A percentile compares a stretch with the other conserved stretches of the same genome.
These are phyloP conservation scores for Carpinus fangiana DNA, from an alignment of 306 rosid species.

Conservation along the genomic window DNA sequence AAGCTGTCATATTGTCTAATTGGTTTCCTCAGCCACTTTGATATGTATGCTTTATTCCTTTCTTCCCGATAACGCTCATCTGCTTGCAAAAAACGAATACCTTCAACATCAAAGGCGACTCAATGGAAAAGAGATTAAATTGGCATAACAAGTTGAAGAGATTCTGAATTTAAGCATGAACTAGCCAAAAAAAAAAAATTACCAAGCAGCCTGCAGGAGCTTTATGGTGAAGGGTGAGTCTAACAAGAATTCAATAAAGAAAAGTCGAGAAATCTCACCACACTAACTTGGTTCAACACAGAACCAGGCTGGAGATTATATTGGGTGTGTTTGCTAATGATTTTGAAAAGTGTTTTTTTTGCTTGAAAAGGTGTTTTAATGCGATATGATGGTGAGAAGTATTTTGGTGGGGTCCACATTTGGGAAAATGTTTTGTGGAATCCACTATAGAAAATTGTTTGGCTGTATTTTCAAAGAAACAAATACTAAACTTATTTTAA, in stretches of 20 bases:
- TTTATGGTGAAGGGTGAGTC: background rate
- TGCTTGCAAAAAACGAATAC: conserved; percentile 43
- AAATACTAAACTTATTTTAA: no score
- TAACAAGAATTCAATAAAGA: background rate
- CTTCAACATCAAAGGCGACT: background rate
- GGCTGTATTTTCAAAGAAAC: no score
- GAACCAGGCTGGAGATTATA: background rate
- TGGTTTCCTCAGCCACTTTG: conserved; percentile 89
- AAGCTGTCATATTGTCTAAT: conserved; percentile 58
- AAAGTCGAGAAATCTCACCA: background rate
- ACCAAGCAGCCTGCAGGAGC: background rate
- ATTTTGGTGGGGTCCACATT: no score
- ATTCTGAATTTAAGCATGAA: background rate
- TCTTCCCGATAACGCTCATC: conserved; percentile 87
- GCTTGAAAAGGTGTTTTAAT: no score
- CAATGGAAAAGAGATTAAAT: background rate
- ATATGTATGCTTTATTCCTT: conserved; percentile 68
- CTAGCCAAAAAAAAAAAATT: background rate
- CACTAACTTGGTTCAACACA: background rate
- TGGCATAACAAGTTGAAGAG: background rate
- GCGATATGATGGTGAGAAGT: no score
- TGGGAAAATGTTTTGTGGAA: no score
- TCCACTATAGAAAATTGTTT: no score
- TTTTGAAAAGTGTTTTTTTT: no score
- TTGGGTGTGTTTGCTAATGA: no score